Evolutionary conservation across 805 yeast genomes (phyloP).

Genomic region (Lipomyces chichibuensis): DNA sequence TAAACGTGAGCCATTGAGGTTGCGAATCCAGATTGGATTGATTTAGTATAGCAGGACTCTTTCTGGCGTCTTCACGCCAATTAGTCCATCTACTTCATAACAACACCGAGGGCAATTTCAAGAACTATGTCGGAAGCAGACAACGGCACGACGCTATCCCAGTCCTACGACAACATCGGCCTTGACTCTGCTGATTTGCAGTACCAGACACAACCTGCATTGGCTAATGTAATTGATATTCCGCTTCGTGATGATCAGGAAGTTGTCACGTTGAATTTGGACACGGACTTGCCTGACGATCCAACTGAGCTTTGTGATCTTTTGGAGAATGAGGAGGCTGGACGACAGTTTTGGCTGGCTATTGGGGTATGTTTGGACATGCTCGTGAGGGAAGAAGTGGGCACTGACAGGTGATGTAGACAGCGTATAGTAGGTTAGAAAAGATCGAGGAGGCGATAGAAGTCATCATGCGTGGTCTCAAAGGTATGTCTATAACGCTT

Average conservation of each 20-base stretch:
- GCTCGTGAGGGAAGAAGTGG: neutral
- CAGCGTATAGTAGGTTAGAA: conserved; percentile 71
- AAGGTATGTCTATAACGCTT: conserved; percentile 30
- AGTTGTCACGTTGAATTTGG: conserved; percentile 80
- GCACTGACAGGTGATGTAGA: conserved; percentile 16
- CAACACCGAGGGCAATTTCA: no score
- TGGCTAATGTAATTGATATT: conserved; percentile 56
- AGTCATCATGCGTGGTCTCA: conserved; percentile 64
- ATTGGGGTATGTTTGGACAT: conserved; percentile 53
- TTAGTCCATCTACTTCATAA: neutral
- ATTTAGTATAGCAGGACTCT: neutral
- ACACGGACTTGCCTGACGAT: conserved; percentile 85
- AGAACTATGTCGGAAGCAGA: neutral
- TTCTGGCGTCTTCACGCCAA: neutral
- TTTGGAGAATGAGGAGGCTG: conserved; percentile 78
- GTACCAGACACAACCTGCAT: conserved; percentile 5
- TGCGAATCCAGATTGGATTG: neutral
- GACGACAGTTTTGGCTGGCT: conserved; percentile 77
- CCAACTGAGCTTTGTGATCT: conserved; percentile 79
- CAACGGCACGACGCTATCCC: neutral
- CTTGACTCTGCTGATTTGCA: neutral
- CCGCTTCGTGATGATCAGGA: conserved; percentile 79
- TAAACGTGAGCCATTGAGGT: neutral
- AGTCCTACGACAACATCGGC: conserved; percentile 18
- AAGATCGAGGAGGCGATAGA: conserved; percentile 63